A percentile compares a stretch with the other conserved stretches of the same genome.
These are phyloP conservation scores for Knufia fluminis DNA, from an alignment of 2,329 filamentous ascomycete species.

Conservation along the genomic window DNA sequence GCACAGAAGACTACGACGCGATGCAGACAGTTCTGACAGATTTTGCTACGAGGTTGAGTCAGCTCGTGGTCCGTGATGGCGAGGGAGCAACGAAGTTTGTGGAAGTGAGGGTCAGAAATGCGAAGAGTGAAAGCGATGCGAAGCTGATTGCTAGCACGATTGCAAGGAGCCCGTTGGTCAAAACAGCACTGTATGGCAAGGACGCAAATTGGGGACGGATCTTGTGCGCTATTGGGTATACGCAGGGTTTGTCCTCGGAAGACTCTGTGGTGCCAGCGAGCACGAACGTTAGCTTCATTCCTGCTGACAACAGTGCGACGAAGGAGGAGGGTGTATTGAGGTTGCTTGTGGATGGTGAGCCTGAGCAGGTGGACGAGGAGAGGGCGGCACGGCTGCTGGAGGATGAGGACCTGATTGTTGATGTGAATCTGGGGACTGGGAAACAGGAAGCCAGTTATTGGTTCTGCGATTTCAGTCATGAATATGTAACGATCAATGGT, in stretches of 20 bases:
- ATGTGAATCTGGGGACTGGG: slow-evolving; percentile 47
- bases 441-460: slow-evolving; percentile 50
- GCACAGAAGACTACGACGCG: slow-evolving; percentile 51
- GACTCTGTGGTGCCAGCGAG: slow-evolving; percentile 43
- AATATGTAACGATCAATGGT: slow-evolving; percentile 61
- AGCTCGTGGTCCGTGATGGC: slow-evolving; percentile 89
- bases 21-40: slow-evolving; percentile 63
- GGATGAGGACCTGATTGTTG: slow-evolving; percentile 53
- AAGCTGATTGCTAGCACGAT: slow-evolving; percentile 78
- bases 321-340: slow-evolving; percentile 37
- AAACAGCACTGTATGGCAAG: slow-evolving; percentile 92
- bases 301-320: slow-evolving; percentile 44
- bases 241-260: slow-evolving; percentile 29
- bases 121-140: slow-evolving; percentile 59
- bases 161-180: slow-evolving; percentile 84
- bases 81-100: slow-evolving; percentile 98
- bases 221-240: slow-evolving; percentile 85
- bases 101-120: slow-evolving; percentile 73
- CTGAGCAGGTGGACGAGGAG: slow-evolving; percentile 51
- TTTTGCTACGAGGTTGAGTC: slow-evolving; percentile 75
- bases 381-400: slow-evolving; percentile 52
- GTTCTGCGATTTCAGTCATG: slow-evolving; percentile 61
- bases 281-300: slow-evolving; percentile 54
- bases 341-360: slow-evolving; percentile 52
- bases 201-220: slow-evolving; percentile 99